Conservation (phyloP, 805 yeast species). For the Kluyveromyces siamensis region DNA sequence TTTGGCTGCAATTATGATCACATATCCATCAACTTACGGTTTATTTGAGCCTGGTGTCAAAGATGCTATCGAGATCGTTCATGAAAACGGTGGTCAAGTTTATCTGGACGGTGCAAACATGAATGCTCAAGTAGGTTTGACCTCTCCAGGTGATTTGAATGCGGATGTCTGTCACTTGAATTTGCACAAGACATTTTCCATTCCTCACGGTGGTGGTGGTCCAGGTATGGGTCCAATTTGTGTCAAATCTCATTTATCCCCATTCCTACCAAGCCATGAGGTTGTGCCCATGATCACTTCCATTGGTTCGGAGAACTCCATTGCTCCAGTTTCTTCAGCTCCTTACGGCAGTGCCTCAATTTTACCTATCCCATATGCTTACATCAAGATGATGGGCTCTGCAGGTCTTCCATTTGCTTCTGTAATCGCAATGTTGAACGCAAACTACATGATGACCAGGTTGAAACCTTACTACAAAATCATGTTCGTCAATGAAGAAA, state of each 20-base stretch:
- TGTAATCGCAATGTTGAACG: constrained; percentile 83
- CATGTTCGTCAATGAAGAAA: constrained; percentile 46
- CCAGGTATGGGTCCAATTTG: constrained; percentile 99
- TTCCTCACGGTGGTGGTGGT: constrained; percentile 99
- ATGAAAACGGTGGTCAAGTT: constrained; percentile 85
- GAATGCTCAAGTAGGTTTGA: constrained; percentile 98
- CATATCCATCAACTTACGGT: constrained; percentile 97
- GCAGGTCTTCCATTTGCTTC: constrained; percentile 79
- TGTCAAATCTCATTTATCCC: constrained; percentile 71
- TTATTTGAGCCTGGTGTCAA: constrained; percentile 88
- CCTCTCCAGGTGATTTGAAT: constrained; percentile 95
- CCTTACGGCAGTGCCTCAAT: constrained; percentile 95
- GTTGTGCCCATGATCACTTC: constrained; percentile 42
- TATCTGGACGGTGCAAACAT: constrained; percentile 98
- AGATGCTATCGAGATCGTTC: constrained; percentile 79
- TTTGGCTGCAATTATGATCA: constrained; percentile 90
- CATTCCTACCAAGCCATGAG: constrained; percentile 75
- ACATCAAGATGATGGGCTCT: constrained; percentile 90
- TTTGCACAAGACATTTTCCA: constrained; percentile 93
- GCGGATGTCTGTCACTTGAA: constrained; percentile 98
- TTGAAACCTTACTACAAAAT: constrained; percentile 64
- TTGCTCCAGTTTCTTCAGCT: constrained; percentile 79
- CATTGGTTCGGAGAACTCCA: constrained; percentile 37
- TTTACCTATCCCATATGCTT: constrained; percentile 87
- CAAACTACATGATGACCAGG: constrained; percentile 87